Conservation (phyloP, 2,329 filamentous ascomycete genomes). For the Chrysosporium keratinophilum region DNA sequence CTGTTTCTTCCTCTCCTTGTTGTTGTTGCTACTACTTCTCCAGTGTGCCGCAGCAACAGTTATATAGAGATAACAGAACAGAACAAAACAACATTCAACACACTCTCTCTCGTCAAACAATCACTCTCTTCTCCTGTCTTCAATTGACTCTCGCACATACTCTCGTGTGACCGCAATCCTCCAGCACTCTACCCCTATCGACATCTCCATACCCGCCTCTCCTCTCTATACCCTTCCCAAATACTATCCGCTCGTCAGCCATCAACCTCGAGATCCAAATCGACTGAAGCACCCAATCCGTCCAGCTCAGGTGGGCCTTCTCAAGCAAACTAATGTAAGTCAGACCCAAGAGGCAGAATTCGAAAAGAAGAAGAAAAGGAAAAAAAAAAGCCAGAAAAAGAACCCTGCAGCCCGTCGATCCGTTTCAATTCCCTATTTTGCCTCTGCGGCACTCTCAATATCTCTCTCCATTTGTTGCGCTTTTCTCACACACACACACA, state of each 20-base stretch:
- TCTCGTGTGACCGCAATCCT: constrained; percentile 1
- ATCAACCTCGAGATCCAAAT: neutral
- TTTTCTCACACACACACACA: neutral
- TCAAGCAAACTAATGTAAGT: constrained; percentile 7
- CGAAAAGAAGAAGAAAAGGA: neutral
- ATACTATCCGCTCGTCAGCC: neutral
- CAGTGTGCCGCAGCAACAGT: neutral
- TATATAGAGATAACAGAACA: neutral
- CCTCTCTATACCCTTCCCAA: neutral
- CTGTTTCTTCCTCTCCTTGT: neutral
- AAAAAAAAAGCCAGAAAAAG: neutral
- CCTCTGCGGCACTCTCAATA: neutral
- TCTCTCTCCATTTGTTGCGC: neutral
- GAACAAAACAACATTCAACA: neutral
- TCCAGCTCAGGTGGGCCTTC: neutral
- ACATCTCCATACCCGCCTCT: neutral
- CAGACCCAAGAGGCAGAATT: neutral
- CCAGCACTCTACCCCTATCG: neutral
- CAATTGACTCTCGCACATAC: neutral
- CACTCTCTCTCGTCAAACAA: neutral
- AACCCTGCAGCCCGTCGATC: constrained; percentile 4
- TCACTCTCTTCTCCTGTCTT: neutral
- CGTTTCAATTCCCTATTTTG: neutral
- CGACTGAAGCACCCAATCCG: neutral
- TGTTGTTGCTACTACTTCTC: neutral